Base-by-base conservation (phyloP, 2,329 filamentous ascomycete species). In the Scleromitrula shiraiana region DNA sequence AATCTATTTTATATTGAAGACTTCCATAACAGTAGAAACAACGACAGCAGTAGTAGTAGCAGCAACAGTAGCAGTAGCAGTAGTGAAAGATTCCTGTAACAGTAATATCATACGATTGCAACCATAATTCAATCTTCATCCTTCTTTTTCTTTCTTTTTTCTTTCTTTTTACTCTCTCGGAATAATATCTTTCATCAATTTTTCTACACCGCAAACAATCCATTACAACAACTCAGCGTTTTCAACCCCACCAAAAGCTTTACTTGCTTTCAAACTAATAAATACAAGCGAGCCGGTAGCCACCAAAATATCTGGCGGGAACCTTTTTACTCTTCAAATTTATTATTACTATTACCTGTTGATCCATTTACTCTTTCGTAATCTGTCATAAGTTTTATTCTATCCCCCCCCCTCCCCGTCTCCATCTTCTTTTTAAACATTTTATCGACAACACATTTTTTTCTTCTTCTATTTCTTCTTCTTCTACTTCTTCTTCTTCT, bases 141-240 rank as follows among this genome's bases (percentile, higher is more conserved):
- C n/a, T n/a, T n/a, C n/a, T n/a, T n/a, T n/a, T n/a, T n/a, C n/a
- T n/a, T n/a, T n/a, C n/a, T n/a, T n/a, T n/a, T n/a, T n/a, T n/a
- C n/a, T n/a, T n/a, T n/a, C n/a, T n/a, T n/a, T n/a, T n/a, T n/a
- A n/a, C n/a, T n/a, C n/a, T n/a, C n/a, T n/a, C n/a, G n/a, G n/a
- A n/a, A n/a, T n/a, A n/a, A n/a, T n/a, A n/a, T n/a, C n/a, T n/a
- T n/a, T n/a, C n/a, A n/a, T n/a, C n/a, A n/a, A n/a, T n/a, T n/a
- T n/a, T n/a, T n/a, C n/a, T n/a, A 40, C 43, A 46, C 43, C 43
- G 43, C 43, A 46, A 46, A 39, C 43, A 15, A 33, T 15, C 30
- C 17, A 17, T n/a, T 8, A 7, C 30, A 46, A 46, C 43, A 46
- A 46, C 43, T 46, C 43, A 46, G 22, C 35, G 19, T 8, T 6